These are phyloP conservation scores for Westerdykella sp. DNA, from an alignment of 2,329 filamentous ascomycete genomes.

Conservation along the genomic window DNA sequence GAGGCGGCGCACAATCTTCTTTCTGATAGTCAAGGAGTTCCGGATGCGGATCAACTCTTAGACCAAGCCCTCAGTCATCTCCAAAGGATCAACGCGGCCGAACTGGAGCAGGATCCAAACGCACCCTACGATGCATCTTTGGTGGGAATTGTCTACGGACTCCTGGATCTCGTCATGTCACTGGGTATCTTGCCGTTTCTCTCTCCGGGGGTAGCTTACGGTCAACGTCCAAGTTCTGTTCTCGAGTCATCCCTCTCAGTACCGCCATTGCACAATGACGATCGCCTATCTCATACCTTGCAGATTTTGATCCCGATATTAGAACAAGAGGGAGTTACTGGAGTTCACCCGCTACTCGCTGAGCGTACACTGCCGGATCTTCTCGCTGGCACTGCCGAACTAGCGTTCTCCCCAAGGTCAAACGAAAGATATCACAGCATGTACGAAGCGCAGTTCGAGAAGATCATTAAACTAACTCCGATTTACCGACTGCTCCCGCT, in stretches of 20 bases:
- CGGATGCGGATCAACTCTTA: conserved; percentile 13
- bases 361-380: conserved; percentile 32
- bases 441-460: conserved; percentile 17
- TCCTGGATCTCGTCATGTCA: conserved; percentile 32
- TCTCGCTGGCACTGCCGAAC: conserved; percentile 30
- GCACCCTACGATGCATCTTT: conserved; percentile 36
- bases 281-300: conserved; percentile 11
- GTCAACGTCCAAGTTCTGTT: conserved; percentile 31
- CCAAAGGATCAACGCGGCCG: conserved; percentile 29
- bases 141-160: conserved; percentile 33
- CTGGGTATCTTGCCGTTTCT: conserved; percentile 33
- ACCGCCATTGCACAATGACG: conserved; percentile 7
- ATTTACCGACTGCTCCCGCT: conserved; percentile 54
- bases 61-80: conserved; percentile 26
- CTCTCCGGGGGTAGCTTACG: conserved; percentile 28
- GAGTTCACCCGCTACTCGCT: conserved; percentile 32
- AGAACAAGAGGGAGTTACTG: conserved; percentile 18
- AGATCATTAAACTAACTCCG: conserved; percentile 28
- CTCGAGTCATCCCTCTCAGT: conserved; percentile 14
- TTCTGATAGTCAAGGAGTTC: neutral
- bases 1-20: neutral
- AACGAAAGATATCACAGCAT: conserved; percentile 4
- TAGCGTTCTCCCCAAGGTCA: conserved; percentile 27
- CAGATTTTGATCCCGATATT: conserved; percentile 20
- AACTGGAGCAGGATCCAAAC: conserved; percentile 23